A percentile compares a stretch with the other conserved stretches of the same genome.
Evolutionary conservation across 352 stramenopile genomes (phyloP).

Genomic region (Vaucheria bursata): DNA sequence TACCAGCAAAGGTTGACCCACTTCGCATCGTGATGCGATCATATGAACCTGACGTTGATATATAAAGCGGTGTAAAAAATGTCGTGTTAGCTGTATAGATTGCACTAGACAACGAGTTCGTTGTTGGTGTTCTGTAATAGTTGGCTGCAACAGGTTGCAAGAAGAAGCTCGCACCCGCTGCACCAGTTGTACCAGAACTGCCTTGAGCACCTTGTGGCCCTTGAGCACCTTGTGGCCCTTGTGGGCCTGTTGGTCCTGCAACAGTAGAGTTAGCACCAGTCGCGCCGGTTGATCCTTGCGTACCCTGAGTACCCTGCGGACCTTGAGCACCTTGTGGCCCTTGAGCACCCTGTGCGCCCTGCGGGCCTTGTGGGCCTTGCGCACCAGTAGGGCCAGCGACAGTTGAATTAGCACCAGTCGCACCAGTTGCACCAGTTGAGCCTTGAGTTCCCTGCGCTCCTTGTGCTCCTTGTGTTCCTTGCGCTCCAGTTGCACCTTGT

Average conservation of each 20-base stretch:
- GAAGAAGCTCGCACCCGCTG: slow-evolving; percentile 3
- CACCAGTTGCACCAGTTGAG: slow-evolving; percentile 4
- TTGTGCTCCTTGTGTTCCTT: slow-evolving; percentile 6
- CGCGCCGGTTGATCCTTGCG: slow-evolving; percentile 2
- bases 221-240: slow-evolving; percentile 4
- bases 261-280: slow-evolving; percentile 6
- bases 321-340: slow-evolving; percentile 3
- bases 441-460: slow-evolving; percentile 3
- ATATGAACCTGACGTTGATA: slow-evolving; percentile 8
- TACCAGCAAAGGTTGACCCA: slow-evolving; percentile 5
- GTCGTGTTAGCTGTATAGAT: slow-evolving; percentile 7
- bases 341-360: slow-evolving; percentile 3
- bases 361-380: slow-evolving; percentile 1
- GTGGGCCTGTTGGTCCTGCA: slow-evolving; percentile 3
- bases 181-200: slow-evolving; percentile 5
- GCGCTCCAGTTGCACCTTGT: slow-evolving; percentile 4
- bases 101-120: slow-evolving; percentile 5
- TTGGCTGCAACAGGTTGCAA: slow-evolving; percentile 5
- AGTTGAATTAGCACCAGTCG: slow-evolving; percentile 6
- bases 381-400: slow-evolving; percentile 2
- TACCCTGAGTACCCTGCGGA: slow-evolving; percentile 4
- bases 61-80: slow-evolving; percentile 9
- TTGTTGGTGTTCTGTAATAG: slow-evolving; percentile 8
- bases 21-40: slow-evolving; percentile 4
- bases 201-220: slow-evolving; percentile 3